phyloP scores from a whole-genome alignment of 2,329 filamentous ascomycete species.

The Colletotrichum shisoi region DNA sequence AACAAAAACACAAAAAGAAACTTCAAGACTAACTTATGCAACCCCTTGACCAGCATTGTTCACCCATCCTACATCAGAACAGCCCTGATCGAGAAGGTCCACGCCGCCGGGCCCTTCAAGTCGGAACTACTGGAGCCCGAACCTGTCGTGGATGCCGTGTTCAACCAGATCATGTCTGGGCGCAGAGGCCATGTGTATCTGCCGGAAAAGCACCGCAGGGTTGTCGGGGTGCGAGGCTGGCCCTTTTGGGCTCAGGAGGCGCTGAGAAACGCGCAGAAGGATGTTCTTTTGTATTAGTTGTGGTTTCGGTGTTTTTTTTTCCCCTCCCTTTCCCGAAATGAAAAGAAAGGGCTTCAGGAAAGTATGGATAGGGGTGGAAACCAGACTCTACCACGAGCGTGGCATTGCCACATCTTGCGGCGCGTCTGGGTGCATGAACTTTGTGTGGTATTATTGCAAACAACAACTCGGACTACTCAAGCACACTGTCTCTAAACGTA shows the following conservation, averaged over 20 bases:
- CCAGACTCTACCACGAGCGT: too few relatives aligned
- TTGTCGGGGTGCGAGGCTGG: constrained; percentile 9
- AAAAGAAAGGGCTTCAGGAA: too few relatives aligned
- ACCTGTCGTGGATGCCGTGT: constrained; percentile 22
- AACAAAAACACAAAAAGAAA: too few relatives aligned
- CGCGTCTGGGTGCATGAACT: too few relatives aligned
- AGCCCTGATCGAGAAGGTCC: constrained; percentile 22
- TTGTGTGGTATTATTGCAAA: too few relatives aligned
- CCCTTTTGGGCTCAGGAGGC: constrained; percentile 8
- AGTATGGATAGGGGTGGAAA: too few relatives aligned
- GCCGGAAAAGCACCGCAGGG: background rate
- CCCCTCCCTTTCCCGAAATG: too few relatives aligned
- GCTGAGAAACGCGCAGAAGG: constrained; percentile 18
- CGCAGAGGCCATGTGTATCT: constrained; percentile 31
- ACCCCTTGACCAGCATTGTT: constrained; percentile 1
- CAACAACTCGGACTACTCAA: too few relatives aligned
- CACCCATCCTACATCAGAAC: constrained; percentile 25
- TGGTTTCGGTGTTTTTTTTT: too few relatives aligned
- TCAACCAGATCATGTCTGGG: constrained; percentile 28
- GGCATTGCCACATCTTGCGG: too few relatives aligned
- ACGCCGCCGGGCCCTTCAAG: constrained; percentile 20
- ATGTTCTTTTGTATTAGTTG: background rate
- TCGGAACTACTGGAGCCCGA: constrained; percentile 26
- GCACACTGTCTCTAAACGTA: background rate
- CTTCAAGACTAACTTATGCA: background rate